Evolutionary conservation across 164 flowering plant genomes (phyloP), one percentile per base, ranked within the genome.

Genomic region (Liriodendron chinense): DNA sequence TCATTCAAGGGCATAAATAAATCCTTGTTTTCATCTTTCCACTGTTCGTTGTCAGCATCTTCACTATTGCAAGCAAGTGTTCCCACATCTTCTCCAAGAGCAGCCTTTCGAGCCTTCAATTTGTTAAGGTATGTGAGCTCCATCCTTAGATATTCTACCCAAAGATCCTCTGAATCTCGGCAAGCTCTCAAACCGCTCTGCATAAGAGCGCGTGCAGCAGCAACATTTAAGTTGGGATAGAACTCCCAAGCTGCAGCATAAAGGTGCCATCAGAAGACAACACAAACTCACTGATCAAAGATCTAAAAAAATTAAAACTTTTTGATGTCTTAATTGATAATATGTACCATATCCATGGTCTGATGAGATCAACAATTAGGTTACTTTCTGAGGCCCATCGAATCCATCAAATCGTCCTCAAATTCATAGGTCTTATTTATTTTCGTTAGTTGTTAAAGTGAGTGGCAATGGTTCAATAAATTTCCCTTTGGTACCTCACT

Each of bases 171-270:
- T 18, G 97, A 90, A 65, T 71, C 65, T 7, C 91, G 91, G 82
- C 99, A 96, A 13, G 84, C 85, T 74, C 97, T 87, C 86, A 96
- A 80, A 34, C 97, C 99, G 63, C 78, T 89, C 73, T 85, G 93
- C 99, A 96, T 94, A 1, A 94, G 89, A 74, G 93, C 90, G 72
- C 96, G 94, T 10, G 98, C 98, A 71, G 97, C 90, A 9, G 79
- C 73, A 10, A 83, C 91, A 82, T 94, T 91, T 64, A 89, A 80
- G 75, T 91, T 94, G 77, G 84, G 85, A 75, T 92, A 98, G 77
- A 94, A 94, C 75, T 96, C 93, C 98, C 98, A 96, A 70, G 95
- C 91, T 12, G 99, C 99, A 72, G 97, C 96, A 85, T 96, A 96
- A 16, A 96, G 5, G 43, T 34, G 43, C 43, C 43, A 34, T 34